A percentile compares a stretch with the other conserved stretches of the same genome.
phyloP scores from a whole-genome alignment of 148 eudicot species.

The Vaccinium corymbosum region DNA sequence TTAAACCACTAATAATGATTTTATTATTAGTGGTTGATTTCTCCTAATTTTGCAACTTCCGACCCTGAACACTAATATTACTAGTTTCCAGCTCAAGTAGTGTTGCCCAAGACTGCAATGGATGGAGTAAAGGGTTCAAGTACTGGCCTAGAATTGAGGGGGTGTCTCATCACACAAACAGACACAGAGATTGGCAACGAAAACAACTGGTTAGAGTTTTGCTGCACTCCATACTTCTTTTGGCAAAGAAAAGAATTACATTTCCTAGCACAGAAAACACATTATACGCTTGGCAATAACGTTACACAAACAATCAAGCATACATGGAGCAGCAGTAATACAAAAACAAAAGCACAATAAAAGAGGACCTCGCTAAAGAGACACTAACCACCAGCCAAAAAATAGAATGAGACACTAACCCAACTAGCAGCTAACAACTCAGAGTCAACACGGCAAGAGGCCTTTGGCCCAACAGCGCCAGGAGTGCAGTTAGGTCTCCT shows the following conservation, averaged over 20 bases:
- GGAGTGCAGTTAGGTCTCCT: too few species aligned
- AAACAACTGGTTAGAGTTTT: not conserved
- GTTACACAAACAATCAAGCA: not conserved
- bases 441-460: too few species aligned
- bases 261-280: not conserved
- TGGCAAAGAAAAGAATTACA: too few species aligned
- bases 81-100: too few species aligned
- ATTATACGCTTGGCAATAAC: not conserved
- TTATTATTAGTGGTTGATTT: not conserved
- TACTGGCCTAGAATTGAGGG: not conserved
- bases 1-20: not conserved
- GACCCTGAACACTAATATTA: too few species aligned
- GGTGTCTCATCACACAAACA: not conserved
- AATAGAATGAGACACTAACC: not conserved
- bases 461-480: too few species aligned
- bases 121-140: too few species aligned
- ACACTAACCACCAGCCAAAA: not conserved
- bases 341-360: not conserved
- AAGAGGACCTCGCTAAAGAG: not conserved
- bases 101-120: too few species aligned
- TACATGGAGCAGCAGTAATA: not conserved
- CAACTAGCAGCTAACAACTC: not conserved
- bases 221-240: too few species aligned
- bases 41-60: not conserved
- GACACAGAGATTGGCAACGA: not conserved